Evolutionary conservation across 495 filamentous ascomycete species (phyloP), one percentile per base, ranked within the genome.

Genomic region (Aspergillus sparsus): DNA sequence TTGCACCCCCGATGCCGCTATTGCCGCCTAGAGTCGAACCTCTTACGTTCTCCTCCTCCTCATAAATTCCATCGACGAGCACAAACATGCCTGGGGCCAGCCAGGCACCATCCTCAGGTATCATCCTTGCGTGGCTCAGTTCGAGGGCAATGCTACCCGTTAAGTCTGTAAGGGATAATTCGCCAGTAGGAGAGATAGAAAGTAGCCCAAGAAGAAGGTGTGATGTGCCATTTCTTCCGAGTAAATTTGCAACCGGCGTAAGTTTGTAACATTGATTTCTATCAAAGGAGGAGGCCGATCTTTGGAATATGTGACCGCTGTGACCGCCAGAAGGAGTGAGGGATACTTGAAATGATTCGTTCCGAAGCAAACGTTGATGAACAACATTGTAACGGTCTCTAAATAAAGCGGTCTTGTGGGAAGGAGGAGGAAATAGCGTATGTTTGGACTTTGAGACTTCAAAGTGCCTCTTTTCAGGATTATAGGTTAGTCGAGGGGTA

Each of bases 61-160:
- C 92, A 68, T 98, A 98, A 18, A 92, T 83, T 2, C 94, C 94
- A 67, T 98, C 95, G 7, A 97, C 85, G 32, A 98, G 80, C 3
- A 97, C 89, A 58, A 98, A 91, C 91, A 96, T 97, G 2, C 94
- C 94, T 0, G 94, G 93, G 0, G 86, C 83, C 67, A 97, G 95
- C 89, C 91, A 98, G 7, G 89, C 88, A 15, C 89, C 92, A 63
- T 95, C 87, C 61, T 90, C 85, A 1, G 92, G 93, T 59, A 96
- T 87, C 39, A 89, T 83, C 18, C 85, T 83, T 0, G 92, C 91
- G 66, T 94, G 89, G 15, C 86, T 84, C 15, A 97, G 73, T 63
- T 97, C 91, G 13, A 98, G 80, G 9, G 83, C 77, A 62, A 98
- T 95, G 52, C 89, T 91, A 31, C 93, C 94, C 2, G 93, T 93